Evolutionary conservation across 2,329 filamentous ascomycete species (phyloP).

Genomic region (Waltergamsia citrina): DNA sequence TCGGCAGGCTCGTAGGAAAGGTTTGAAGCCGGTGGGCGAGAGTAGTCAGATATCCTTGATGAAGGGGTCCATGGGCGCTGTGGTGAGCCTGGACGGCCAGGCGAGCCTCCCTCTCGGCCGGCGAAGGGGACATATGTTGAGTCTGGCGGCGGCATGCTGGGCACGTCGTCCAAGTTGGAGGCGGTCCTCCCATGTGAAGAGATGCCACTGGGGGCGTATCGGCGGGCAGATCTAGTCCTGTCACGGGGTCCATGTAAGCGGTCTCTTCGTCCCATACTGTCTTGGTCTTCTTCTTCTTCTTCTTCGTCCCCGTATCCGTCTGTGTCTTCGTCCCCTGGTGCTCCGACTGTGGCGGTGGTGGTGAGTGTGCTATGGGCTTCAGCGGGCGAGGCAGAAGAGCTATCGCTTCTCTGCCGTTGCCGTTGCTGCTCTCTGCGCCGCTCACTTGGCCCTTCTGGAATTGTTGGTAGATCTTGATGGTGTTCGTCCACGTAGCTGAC

Average conservation of each 20-base stretch:
- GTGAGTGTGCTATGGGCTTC: neutral
- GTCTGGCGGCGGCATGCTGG: conserved; percentile 53
- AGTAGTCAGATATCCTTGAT: conserved; percentile 47
- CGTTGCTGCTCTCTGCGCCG: conserved; percentile 16
- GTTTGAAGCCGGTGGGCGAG: conserved; percentile 60
- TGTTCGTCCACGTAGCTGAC: neutral
- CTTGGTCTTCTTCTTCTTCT: neutral
- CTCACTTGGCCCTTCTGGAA: conserved; percentile 39
- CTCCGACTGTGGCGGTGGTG: too few species aligned
- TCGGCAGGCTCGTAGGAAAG: conserved; percentile 78
- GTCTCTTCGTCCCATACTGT: conserved; percentile 1
- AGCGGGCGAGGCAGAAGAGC: conserved; percentile 9
- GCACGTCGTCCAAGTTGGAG: conserved; percentile 46
- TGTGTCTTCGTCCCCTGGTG: neutral
- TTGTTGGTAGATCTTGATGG: conserved; percentile 30
- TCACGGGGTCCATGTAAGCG: conserved; percentile 5
- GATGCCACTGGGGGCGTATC: conserved; percentile 42
- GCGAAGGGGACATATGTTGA: conserved; percentile 52
- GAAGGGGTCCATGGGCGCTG: conserved; percentile 51
- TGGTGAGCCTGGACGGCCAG: too few species aligned
- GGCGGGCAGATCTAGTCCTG: conserved; percentile 16
- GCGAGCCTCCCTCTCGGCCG: conserved; percentile 22
- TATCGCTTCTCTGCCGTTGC: conserved; percentile 17
- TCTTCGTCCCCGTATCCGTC: neutral
- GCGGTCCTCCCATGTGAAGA: conserved; percentile 34